phyloP scores from a whole-genome alignment of 2,329 filamentous ascomycete species.

The Lecanicillium sp. region DNA sequence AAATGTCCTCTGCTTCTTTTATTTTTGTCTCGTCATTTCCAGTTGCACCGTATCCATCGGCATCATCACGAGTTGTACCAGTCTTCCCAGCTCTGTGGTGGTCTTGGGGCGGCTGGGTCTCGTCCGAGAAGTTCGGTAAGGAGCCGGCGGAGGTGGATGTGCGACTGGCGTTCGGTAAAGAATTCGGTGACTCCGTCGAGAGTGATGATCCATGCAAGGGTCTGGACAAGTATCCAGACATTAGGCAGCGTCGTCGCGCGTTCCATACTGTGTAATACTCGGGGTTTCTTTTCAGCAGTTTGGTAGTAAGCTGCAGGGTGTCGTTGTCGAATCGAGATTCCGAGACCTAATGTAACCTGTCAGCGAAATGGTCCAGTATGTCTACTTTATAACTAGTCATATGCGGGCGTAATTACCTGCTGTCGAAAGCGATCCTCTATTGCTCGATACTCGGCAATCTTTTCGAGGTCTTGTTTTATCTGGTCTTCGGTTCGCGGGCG shows the following conservation, averaged over 20 bases:
- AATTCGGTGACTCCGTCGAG: slow-evolving; percentile 47
- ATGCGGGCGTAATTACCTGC: slow-evolving; percentile 39
- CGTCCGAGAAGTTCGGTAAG: slow-evolving; percentile 41
- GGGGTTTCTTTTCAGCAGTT: slow-evolving; percentile 67
- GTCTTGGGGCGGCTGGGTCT: slow-evolving; percentile 38
- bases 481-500: slow-evolving; percentile 58
- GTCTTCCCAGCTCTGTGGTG: slow-evolving; percentile 15
- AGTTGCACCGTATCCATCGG: slow-evolving; percentile 11
- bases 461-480: slow-evolving; percentile 60
- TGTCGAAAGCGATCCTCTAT: slow-evolving; percentile 60
- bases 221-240: slow-evolving; percentile 48
- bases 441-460: slow-evolving; percentile 67
- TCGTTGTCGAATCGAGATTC: slow-evolving; percentile 41
- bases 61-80: neutral
- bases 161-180: slow-evolving; percentile 45
- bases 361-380: too few species aligned
- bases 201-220: slow-evolving; percentile 39
- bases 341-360: slow-evolving; percentile 19
- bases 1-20: slow-evolving; percentile 29
- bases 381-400: neutral
- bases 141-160: slow-evolving; percentile 57
- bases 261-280: slow-evolving; percentile 94
- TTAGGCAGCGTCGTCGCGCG: slow-evolving; percentile 66
- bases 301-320: slow-evolving; percentile 61
- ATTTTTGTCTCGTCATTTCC: too few species aligned